Evolutionary conservation across 73 alveolate species (phyloP).

Genomic region (Effrenium voratum): DNA sequence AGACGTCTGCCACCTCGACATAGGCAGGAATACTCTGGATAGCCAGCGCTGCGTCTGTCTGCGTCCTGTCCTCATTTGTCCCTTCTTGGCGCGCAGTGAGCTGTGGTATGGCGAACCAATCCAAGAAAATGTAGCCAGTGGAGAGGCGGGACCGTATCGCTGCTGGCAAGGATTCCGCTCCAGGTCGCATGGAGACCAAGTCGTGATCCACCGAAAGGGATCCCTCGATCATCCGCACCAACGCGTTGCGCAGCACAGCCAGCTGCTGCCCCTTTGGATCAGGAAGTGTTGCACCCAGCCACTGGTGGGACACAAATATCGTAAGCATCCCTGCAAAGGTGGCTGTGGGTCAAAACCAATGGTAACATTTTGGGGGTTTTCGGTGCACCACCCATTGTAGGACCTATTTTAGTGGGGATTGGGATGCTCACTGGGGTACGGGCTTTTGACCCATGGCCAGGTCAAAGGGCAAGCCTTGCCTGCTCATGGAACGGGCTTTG

Average conservation of each 20-base stretch:
- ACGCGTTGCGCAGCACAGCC: constrained; percentile 31
- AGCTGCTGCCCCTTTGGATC: constrained; percentile 41
- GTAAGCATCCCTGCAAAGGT: constrained; percentile 11
- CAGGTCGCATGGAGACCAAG: background rate
- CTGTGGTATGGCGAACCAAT: constrained; percentile 88
- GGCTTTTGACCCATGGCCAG: too few relatives aligned
- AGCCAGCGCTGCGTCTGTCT: constrained; percentile 58
- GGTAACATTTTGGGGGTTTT: too few relatives aligned
- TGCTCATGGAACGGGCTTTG: too few relatives aligned
- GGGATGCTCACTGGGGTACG: too few relatives aligned
- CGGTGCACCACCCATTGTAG: too few relatives aligned
- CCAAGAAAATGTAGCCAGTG: constrained; percentile 54
- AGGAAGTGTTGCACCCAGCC: constrained; percentile 26
- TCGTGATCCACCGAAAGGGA: constrained; percentile 36
- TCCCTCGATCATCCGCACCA: constrained; percentile 5
- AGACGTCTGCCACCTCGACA: constrained; percentile 42
- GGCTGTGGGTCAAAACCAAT: too few relatives aligned
- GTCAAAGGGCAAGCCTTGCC: too few relatives aligned
- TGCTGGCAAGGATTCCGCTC: background rate
- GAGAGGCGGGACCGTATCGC: background rate
- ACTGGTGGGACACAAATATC: background rate
- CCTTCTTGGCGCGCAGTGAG: constrained; percentile 78
- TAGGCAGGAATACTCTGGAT: constrained; percentile 70
- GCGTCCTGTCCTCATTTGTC: constrained; percentile 16
- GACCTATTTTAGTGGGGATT: too few relatives aligned